These are phyloP conservation scores for Eimeria praecox DNA, from an alignment of 169 alveolate genomes.

Conservation along the genomic window DNA sequence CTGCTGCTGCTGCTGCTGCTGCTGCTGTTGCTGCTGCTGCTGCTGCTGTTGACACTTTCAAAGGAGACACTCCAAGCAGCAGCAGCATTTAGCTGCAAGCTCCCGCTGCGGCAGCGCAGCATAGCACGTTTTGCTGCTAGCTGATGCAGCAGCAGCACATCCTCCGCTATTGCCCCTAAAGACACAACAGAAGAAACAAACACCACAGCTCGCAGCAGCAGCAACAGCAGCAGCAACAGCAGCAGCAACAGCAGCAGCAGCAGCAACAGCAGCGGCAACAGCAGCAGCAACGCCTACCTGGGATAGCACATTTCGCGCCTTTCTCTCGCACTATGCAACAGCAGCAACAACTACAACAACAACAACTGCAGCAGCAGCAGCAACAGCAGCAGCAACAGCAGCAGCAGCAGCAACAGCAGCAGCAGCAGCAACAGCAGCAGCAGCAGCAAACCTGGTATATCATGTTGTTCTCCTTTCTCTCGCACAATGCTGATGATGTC, in stretches of 20 bases:
- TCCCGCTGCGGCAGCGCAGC: slow-evolving; percentile 58
- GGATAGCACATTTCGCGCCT: no score
- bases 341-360: background rate
- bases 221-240: background rate
- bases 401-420: no score
- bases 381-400: background rate
- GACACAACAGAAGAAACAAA: background rate
- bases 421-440: background rate
- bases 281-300: background rate
- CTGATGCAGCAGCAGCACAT: slow-evolving; percentile 45
- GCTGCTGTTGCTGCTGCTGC: background rate
- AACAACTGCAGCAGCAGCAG: background rate
- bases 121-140: slow-evolving; percentile 37
- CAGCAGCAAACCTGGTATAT: slow-evolving; percentile 23
- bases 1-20: slow-evolving; percentile 56
- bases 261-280: background rate
- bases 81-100: slow-evolving; percentile 52
- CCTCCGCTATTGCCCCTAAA: slow-evolving; percentile 51
- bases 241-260: slow-evolving; percentile 46
- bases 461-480: slow-evolving; percentile 19
- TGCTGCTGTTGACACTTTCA: slow-evolving; percentile 23
- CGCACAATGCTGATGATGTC: slow-evolving; percentile 19
- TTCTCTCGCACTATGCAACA: no score
- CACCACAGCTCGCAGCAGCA: background rate
- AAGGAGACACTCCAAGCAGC: slow-evolving; percentile 63